Base-by-base conservation (phyloP, 192 early-diverging fungal species). In the Endogone sp. region DNA sequence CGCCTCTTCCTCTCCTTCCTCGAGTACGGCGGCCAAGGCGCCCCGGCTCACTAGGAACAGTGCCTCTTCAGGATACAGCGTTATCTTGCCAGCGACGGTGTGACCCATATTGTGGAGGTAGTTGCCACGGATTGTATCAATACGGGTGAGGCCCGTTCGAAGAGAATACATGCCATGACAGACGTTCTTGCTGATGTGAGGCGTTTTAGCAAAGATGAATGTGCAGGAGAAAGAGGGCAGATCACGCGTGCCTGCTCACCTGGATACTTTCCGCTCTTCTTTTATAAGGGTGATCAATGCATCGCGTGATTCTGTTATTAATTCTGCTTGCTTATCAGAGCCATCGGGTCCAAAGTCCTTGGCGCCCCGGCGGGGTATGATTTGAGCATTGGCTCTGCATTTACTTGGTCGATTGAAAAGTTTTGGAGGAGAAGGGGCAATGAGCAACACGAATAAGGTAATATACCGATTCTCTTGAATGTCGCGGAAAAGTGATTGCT, bases 101-200 rank as follows among this genome's bases (percentile, higher is more conserved):
- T 83, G 82, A 0, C 84, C 84, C 78, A 86, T 80, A 24, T 72
- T 77, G 21, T 76, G 70, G 62, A 80, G 66, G 31, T 83, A 78
- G 3, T 63, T 78, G 3, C 81, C 81, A 59, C 65, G 75, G 28
- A 66, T 78, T 4, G 63, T 26, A 4, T 70, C 67, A 22, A 83
- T 28, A 16, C 68, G 63, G 13, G 79, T 80, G 24, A 72, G 56
- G 27, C 73, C 67, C 11, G 67, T 63, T 0, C 67, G 60, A 6
- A 64, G 64, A 3, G 37, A 49, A 49, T 49, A 16, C 9, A 49
- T 16, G 16, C 37, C 37, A 6, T 49, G 9, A 16, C 37, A 49
- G 0, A 49, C 37, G 1, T 6, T 11, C 16, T 49, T 49, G 6
- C 37, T 49, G 37, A 11, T 49, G 37, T n/a, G n/a, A n/a, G n/a